Base-by-base conservation (phyloP, 2,329 filamentous ascomycete genomes). In the Talaromyces islandicus region DNA sequence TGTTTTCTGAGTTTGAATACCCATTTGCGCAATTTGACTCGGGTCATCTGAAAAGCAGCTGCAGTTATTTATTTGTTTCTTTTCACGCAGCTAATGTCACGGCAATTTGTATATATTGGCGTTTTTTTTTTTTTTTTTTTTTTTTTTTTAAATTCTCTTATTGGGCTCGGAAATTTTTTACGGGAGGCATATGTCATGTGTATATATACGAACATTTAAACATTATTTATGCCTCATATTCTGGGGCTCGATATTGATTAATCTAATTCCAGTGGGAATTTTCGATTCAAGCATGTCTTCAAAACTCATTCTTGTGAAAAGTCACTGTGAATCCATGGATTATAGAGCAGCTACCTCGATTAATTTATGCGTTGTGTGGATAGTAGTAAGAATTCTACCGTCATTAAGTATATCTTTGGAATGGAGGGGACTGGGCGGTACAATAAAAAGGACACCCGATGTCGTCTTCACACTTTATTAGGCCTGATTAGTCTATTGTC, bases 1-100 rank as follows among this genome's bases (percentile, higher is more conserved):
- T 52, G 24, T 52, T 52, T 52, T 52, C 17, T 52, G 48, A 52
- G 48, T 19, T 52, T 52, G 48, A 52, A 52, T 52, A 52, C 48
- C 48, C 48, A 52, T 29, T 29, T 29, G 24, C 48, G 48, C 48
- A 9, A 52, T 29, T 52, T 52, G 48, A 52, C 25, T 52, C 14
- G 48, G 48, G 48, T 29, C 12, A 27, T n/a, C 9, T 52, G 48
- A 52, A 52, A 52, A 52, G 48, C 48, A 52, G 48, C 48, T 52
- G 48, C 48, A 52, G 19, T 46, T 24, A 24, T 21, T 46, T 27
- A 7, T 19, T 29, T 52, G 10, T 19, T 27, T 7, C 9, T 29
- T 52, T 10, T 29, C 17, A 52, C 27, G 48, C 48, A 52, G 48
- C 48, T 52, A 52, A 52, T 52, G 24, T 29, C 24, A 52, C 19